Percentiles rank a stretch among this genome's conserved stretches.
These are phyloP conservation scores for Coffea canephora DNA, from an alignment of 257 asterid genomes.

Conservation along the genomic window DNA sequence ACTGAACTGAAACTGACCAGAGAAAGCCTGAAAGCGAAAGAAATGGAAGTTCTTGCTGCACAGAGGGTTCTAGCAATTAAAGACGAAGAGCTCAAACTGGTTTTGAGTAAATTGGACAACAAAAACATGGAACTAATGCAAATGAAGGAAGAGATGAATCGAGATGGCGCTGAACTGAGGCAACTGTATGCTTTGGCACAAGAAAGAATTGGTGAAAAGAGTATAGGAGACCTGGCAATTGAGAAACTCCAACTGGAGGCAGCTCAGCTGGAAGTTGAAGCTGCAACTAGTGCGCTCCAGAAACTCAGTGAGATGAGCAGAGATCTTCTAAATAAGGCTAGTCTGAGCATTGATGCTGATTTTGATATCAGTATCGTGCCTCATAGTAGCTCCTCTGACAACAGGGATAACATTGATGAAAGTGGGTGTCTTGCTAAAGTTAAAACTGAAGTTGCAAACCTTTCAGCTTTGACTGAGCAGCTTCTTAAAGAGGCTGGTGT, in stretches of 20 bases:
- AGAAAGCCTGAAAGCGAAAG: slow-evolving; percentile 62
- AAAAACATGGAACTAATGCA: slow-evolving; percentile 57
- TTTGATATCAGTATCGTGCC: slow-evolving; percentile 9
- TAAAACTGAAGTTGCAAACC: slow-evolving; percentile 54
- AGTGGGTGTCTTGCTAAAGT: slow-evolving; percentile 39
- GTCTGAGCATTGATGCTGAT: slow-evolving; percentile 38
- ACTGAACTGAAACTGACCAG: slow-evolving; percentile 55
- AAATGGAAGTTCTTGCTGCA: slow-evolving; percentile 59
- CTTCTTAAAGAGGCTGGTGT: slow-evolving; percentile 59
- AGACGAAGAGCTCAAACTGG: slow-evolving; percentile 62
- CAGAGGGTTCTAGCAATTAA: slow-evolving; percentile 55
- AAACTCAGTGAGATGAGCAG: slow-evolving; percentile 69
- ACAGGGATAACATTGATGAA: background rate
- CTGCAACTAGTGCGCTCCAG: slow-evolving; percentile 63
- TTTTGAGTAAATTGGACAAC: slow-evolving; percentile 40
- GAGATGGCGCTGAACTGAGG: slow-evolving; percentile 41
- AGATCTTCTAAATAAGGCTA: slow-evolving; percentile 48
- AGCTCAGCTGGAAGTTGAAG: slow-evolving; percentile 77
- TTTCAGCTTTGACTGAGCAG: slow-evolving; percentile 59
- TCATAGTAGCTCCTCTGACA: slow-evolving; percentile 17
- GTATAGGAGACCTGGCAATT: slow-evolving; percentile 56
- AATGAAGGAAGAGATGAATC: slow-evolving; percentile 44
- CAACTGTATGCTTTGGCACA: slow-evolving; percentile 56
- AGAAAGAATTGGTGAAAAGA: slow-evolving; percentile 50
- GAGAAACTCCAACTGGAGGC: slow-evolving; percentile 71